Evolutionary conservation across 345 rosid genomes (phyloP).

Genomic region (Hibiscus syriacus): DNA sequence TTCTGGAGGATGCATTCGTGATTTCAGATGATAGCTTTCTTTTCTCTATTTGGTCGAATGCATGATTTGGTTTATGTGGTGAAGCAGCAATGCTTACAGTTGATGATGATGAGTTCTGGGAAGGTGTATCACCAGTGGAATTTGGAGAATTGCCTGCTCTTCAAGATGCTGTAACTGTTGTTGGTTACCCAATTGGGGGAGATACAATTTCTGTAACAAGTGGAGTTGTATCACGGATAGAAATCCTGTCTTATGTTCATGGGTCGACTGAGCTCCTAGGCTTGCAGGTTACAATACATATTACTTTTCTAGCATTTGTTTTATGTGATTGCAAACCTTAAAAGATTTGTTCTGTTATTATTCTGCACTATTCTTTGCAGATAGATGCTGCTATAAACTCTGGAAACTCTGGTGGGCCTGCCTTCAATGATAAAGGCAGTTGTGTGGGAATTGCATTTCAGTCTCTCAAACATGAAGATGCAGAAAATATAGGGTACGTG

Average conservation of each 20-base stretch:
- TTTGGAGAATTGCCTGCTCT: slow-evolving; percentile 68
- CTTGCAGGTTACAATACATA: slow-evolving; percentile 46
- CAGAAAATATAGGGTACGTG: slow-evolving; percentile 65
- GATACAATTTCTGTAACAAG: slow-evolving; percentile 74
- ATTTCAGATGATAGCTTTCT: background rate
- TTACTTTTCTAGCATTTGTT: background rate
- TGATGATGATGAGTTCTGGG: slow-evolving; percentile 60
- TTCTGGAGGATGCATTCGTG: background rate
- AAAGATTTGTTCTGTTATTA: background rate
- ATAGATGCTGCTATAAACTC: slow-evolving; percentile 77
- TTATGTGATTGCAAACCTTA: background rate
- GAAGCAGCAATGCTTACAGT: slow-evolving; percentile 56
- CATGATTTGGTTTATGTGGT: slow-evolving; percentile 7
- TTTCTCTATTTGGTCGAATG: background rate
- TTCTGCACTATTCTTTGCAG: slow-evolving; percentile 24
- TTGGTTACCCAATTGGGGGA: slow-evolving; percentile 71
- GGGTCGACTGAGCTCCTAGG: slow-evolving; percentile 72
- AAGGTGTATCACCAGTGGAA: slow-evolving; percentile 54
- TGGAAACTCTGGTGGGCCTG: slow-evolving; percentile 78
- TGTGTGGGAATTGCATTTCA: slow-evolving; percentile 82
- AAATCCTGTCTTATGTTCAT: slow-evolving; percentile 58
- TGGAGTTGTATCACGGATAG: slow-evolving; percentile 72
- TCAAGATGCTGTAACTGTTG: slow-evolving; percentile 77
- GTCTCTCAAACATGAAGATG: slow-evolving; percentile 71
- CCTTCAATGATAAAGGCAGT: slow-evolving; percentile 60